Percentiles rank a stretch among this genome's conserved stretches.
Conservation (phyloP, 345 rosid species). For the Isatis tinctoria region DNA sequence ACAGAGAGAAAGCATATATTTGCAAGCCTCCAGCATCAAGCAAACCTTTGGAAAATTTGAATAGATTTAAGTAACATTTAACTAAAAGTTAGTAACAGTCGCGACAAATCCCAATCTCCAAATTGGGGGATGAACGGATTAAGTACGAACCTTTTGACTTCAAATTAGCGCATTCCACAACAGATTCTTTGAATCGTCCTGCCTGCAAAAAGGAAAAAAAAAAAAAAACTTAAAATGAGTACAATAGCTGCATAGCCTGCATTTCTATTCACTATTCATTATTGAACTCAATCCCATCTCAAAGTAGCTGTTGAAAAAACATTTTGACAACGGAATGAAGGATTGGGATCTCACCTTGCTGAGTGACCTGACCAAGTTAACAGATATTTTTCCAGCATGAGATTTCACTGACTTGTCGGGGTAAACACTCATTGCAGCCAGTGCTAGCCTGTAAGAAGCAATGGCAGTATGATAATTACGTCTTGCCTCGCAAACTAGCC, state of each 20-base stretch:
- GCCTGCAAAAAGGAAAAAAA: no score
- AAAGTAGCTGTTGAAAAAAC: not conserved
- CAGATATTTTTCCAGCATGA: conserved; percentile 52
- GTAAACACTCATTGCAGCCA: conserved; percentile 43
- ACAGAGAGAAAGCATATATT: conserved; percentile 75
- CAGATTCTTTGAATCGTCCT: conserved; percentile 45
- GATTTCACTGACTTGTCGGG: conserved; percentile 35
- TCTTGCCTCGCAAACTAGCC: conserved; percentile 80
- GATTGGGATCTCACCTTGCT: conserved; percentile 46
- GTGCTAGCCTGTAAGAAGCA: conserved; percentile 65
- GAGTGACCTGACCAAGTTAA: conserved; percentile 83
- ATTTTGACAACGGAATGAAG: conserved; percentile 8
- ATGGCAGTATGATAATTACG: conserved; percentile 56
- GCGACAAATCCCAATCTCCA: not conserved
- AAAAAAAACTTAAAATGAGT: not conserved
- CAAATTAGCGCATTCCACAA: conserved; percentile 63
- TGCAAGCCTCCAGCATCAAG: conserved; percentile 73
- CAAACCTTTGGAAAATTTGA: conserved; percentile 43
- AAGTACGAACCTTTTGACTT: conserved; percentile 51
- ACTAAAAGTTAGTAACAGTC: not conserved
- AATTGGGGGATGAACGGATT: not conserved
- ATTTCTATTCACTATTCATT: conserved; percentile 32
- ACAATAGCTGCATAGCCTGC: conserved; percentile 24
- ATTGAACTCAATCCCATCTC: not conserved
- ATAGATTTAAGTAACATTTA: not conserved